Percentiles rank a stretch among this genome's conserved stretches.
phyloP scores from a whole-genome alignment of 164 flowering plant species.

The Stephania yunnanensis region DNA sequence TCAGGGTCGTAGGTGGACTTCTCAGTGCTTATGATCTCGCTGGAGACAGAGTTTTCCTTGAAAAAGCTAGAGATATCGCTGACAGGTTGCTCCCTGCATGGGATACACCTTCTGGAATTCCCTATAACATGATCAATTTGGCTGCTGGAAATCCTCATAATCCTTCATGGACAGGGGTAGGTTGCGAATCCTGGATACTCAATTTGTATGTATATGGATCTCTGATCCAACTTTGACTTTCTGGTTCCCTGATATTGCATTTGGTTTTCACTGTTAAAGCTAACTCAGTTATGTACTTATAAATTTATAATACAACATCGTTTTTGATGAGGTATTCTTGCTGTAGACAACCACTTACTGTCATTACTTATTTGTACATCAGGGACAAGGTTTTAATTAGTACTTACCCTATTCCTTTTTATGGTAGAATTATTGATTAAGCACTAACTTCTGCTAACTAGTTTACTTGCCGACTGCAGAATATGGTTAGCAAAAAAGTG shows the following conservation, averaged over 20 bases:
- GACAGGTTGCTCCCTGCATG: slow-evolving; percentile 97
- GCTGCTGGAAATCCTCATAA: slow-evolving; percentile 74
- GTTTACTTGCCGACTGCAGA: neutral
- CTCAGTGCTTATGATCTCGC: slow-evolving; percentile 97
- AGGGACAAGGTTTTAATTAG: neutral
- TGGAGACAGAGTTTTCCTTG: slow-evolving; percentile 78
- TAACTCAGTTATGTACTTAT: neutral
- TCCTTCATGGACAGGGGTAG: slow-evolving; percentile 90
- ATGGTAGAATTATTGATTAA: neutral
- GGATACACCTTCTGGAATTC: slow-evolving; percentile 91
- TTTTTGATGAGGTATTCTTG: no score
- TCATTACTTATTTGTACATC: neutral
- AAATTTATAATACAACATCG: no score
- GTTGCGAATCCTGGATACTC: slow-evolving; percentile 8
- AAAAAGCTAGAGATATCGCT: slow-evolving; percentile 90
- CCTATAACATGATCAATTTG: slow-evolving; percentile 81
- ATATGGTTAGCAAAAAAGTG: neutral
- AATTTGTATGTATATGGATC: no score
- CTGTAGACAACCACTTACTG: no score
- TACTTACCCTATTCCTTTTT: neutral
- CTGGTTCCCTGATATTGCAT: no score
- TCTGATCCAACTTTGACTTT: no score
- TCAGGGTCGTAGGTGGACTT: slow-evolving; percentile 98
- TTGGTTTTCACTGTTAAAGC: no score
- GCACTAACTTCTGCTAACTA: neutral